Conservation (phyloP, 2,329 filamentous ascomycete species). For the Calonectria pauciramosa region DNA sequence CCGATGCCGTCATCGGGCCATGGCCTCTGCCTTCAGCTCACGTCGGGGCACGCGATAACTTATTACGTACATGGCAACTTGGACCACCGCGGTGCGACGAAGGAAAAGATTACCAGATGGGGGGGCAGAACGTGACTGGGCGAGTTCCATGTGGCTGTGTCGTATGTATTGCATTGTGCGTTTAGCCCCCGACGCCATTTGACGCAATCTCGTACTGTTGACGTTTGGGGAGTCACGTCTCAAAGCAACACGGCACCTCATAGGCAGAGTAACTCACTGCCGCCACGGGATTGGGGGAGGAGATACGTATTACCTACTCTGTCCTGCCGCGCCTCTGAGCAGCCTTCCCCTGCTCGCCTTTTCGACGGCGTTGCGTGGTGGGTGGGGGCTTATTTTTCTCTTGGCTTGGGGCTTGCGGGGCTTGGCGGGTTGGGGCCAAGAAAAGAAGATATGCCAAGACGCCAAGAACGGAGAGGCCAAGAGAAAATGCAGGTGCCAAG, state of each 20-base stretch:
- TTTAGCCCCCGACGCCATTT: conserved; percentile 4
- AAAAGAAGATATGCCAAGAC: conserved; percentile 17
- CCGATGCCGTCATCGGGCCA: background rate
- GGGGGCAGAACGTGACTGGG: background rate
- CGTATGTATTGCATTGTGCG: conserved; percentile 4
- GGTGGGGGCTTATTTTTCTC: background rate
- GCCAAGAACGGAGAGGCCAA: conserved; percentile 15
- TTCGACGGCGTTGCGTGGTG: background rate
- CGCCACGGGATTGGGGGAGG: conserved; percentile 2
- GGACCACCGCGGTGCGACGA: background rate
- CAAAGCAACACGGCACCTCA: background rate
- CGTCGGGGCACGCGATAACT: background rate
- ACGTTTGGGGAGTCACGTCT: conserved; percentile 4
- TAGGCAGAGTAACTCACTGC: conserved; percentile 9
- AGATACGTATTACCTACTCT: background rate
- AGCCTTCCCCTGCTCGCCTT: background rate
- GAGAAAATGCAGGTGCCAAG: conserved; percentile 9
- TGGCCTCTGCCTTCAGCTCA: background rate
- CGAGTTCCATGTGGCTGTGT: background rate
- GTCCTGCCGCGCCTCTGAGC: background rate
- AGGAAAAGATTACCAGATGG: background rate
- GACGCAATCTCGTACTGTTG: conserved; percentile 11
- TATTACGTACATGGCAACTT: conserved; percentile 5
- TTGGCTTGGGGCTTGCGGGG: conserved; percentile 14
- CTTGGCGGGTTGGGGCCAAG: conserved; percentile 14